These are phyloP conservation scores for Sordaria brevicollis DNA, from an alignment of 495 filamentous ascomycete species.

Conservation along the genomic window DNA sequence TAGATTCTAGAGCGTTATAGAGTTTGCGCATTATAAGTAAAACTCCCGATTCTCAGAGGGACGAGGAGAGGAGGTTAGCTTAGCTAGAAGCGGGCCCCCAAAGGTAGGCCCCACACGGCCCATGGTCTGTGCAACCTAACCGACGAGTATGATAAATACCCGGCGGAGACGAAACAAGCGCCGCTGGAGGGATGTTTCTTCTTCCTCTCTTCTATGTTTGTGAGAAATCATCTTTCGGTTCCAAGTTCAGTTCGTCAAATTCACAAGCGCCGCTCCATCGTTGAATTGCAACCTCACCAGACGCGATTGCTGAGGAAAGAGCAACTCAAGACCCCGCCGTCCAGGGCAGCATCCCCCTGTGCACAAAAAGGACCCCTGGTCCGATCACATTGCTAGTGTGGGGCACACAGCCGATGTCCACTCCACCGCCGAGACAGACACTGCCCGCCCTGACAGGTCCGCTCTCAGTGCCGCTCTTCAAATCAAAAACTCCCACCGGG, in stretches of 20 bases:
- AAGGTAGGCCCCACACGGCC: no score
- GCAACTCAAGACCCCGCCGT: neutral
- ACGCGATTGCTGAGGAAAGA: neutral
- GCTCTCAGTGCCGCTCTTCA: neutral
- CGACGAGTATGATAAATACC: neutral
- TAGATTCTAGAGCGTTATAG: no score
- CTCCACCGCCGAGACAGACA: neutral
- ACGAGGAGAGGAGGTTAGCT: no score
- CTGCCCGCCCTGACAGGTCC: neutral
- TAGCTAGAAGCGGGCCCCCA: no score
- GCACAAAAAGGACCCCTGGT: neutral
- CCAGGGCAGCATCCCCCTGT: neutral
- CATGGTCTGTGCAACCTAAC: no score
- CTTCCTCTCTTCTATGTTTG: neutral
- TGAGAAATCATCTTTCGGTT: neutral
- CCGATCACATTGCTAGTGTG: neutral
- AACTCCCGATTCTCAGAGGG: no score
- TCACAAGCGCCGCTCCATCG: neutral
- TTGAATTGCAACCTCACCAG: neutral
- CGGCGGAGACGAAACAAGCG: neutral
- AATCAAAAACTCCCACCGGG: neutral
- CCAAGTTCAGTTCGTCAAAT: neutral
- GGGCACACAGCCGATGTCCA: neutral
- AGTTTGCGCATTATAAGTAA: no score
- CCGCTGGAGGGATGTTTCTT: neutral